Evolutionary conservation across 495 filamentous ascomycete species (phyloP), one percentile per base, ranked within the genome.

Genomic region (Podospora sp.): DNA sequence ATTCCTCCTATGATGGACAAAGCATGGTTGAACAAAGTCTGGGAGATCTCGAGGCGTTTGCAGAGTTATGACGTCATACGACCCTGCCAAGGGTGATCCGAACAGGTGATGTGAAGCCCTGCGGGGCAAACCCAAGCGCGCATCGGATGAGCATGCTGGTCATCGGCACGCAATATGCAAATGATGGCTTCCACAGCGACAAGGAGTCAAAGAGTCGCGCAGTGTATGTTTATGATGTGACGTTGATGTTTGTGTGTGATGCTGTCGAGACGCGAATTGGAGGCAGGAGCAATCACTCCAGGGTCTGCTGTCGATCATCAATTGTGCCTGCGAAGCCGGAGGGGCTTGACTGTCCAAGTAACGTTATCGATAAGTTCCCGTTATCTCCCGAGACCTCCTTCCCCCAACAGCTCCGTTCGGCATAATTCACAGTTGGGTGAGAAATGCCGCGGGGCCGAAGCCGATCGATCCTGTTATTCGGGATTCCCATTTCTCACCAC

Each of bases 401-500:
- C 33, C 33, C 12, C 33, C 5, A 36, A 36, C 12, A 6, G 6
- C 5, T 6, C 40, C 40, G 2, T 18, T 46, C 24, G 56, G 56
- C 56, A 60, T 33, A 35, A 60, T 27, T 25, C 26, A 36, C 20
- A 12, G 22, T n/a, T 25, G n/a, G 33, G 33, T 36, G 33, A 59
- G 16, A 36, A 60, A 35, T 60, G 57, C 57, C 25, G 57, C 26
- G 57, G 16, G 18, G 24, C 57, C 57, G 26, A 29, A 21, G 29
- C 9, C n/a, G 21, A n/a, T n/a, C n/a, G 57, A 29, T 22, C 16
- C 57, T 60, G 7, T 24, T 21, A 6, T 21, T 62, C 60, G 60
- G 60, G 20, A 62, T 62, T 49, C 18, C 60, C 60, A 5, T 49
- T 62, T 46, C 21, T 14, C 5, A 25, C 40, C 36, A 46, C 60